Evolutionary conservation across 2,329 filamentous ascomycete genomes (phyloP).

Genomic region (Hymenoscyphus repandus): DNA sequence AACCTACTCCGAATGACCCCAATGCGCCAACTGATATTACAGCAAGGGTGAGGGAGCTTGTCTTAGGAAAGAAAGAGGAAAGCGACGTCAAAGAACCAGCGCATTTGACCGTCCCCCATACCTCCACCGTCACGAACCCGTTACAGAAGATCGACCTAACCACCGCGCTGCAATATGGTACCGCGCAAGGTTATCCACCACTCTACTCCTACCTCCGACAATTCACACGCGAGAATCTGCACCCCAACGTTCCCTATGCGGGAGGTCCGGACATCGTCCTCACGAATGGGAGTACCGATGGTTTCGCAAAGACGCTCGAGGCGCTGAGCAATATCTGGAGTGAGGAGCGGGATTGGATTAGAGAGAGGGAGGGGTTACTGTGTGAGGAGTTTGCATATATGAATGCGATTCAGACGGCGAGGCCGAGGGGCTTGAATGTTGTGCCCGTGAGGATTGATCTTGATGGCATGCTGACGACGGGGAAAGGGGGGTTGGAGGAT

Average conservation of each 20-base stretch:
- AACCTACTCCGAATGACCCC: constrained; percentile 61
- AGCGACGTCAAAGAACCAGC: constrained; percentile 26
- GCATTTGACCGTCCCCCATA: constrained; percentile 69
- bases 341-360: constrained; percentile 58
- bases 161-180: constrained; percentile 82
- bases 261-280: constrained; percentile 72
- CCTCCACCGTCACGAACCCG: constrained; percentile 51
- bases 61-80: constrained; percentile 18
- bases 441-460: constrained; percentile 71
- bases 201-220: constrained; percentile 73
- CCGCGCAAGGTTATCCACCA: constrained; percentile 74
- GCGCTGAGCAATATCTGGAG: constrained; percentile 73
- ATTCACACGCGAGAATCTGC: constrained; percentile 70
- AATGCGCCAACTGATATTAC: constrained; percentile 33
- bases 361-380: constrained; percentile 70
- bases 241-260: constrained; percentile 75
- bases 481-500: constrained; percentile 69
- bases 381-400: constrained; percentile 78
- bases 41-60: constrained; percentile 32
- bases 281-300: constrained; percentile 80
- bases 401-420: constrained; percentile 64
- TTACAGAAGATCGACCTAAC: constrained; percentile 71
- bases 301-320: constrained; percentile 72
- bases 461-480: constrained; percentile 71
- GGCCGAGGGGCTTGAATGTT: constrained; percentile 58